phyloP scores from a whole-genome alignment of 1,139 yeast species.

The Protomyces inundatus region DNA sequence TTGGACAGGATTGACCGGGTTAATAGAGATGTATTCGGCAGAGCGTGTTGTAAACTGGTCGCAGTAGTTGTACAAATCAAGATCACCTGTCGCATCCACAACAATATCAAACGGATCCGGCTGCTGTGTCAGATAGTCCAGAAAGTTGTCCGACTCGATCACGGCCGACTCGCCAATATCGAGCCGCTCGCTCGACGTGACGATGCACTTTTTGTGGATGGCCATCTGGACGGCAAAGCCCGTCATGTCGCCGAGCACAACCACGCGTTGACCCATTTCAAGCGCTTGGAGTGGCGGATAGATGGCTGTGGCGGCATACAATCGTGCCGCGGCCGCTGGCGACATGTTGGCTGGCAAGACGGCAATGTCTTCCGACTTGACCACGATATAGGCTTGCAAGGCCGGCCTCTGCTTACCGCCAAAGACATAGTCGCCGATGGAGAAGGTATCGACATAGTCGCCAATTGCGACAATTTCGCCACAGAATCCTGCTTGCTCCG shows the following conservation, averaged over 20 bases:
- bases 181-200: constrained; percentile 15
- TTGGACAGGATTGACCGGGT: constrained; percentile 8
- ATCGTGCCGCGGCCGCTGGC: constrained; percentile 18
- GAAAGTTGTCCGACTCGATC: constrained; percentile 18
- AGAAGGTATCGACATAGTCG: constrained; percentile 14
- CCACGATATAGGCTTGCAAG: constrained; percentile 16
- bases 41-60: constrained; percentile 8
- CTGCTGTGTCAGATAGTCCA: constrained; percentile 16
- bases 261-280: not conserved
- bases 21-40: constrained; percentile 14
- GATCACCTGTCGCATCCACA: constrained; percentile 20
- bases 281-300: constrained; percentile 2
- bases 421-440: constrained; percentile 17
- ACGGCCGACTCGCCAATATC: constrained; percentile 21
- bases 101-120: constrained; percentile 2
- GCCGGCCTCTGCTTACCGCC: constrained; percentile 8
- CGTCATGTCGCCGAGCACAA: constrained; percentile 14
- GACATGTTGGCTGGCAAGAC: constrained; percentile 1
- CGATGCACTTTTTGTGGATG: constrained; percentile 11
- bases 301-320: constrained; percentile 12
- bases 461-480: constrained; percentile 24
- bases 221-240: constrained; percentile 24
- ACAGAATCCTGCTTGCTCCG: constrained; percentile 15
- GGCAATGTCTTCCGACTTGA: constrained; percentile 19
- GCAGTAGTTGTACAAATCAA: constrained; percentile 17